Evolutionary conservation across 108 stramenopile genomes (phyloP).

Genomic region (Craspedostauros australis): DNA sequence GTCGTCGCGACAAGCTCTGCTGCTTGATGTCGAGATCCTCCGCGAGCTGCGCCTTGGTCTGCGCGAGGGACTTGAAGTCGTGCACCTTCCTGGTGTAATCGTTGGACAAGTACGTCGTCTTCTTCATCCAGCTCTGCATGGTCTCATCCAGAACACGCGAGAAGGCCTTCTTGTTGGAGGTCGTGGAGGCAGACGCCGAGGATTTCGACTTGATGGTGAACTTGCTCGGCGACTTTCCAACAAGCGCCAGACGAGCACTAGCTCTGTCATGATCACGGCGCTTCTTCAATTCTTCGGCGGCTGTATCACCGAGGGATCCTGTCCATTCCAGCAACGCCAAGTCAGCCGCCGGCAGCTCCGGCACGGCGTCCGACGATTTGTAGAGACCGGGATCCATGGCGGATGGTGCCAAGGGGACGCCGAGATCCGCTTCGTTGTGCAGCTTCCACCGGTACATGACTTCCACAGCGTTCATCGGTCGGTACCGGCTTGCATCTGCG

Average conservation of each 20-base stretch:
- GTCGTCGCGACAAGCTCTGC: slow-evolving; percentile 25
- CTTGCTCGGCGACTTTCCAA: slow-evolving; percentile 35
- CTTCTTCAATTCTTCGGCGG: slow-evolving; percentile 58
- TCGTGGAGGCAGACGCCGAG: not conserved
- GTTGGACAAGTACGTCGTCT: slow-evolving; percentile 84
- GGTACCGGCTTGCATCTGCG: slow-evolving; percentile 59
- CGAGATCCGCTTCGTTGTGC: slow-evolving; percentile 62
- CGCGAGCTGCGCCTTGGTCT: slow-evolving; percentile 49
- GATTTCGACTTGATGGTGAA: slow-evolving; percentile 11
- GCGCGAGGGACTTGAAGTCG: slow-evolving; percentile 77
- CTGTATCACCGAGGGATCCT: slow-evolving; percentile 67
- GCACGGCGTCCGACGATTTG: slow-evolving; percentile 4
- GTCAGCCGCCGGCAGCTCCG: slow-evolving; percentile 57
- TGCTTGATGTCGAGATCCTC: slow-evolving; percentile 42
- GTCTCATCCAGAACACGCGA: slow-evolving; percentile 77
- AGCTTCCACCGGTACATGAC: slow-evolving; percentile 73
- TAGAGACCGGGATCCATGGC: slow-evolving; percentile 79
- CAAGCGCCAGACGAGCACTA: slow-evolving; percentile 54
- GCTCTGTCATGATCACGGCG: slow-evolving; percentile 58
- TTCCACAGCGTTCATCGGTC: slow-evolving; percentile 72
- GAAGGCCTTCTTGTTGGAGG: slow-evolving; percentile 46
- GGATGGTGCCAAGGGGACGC: slow-evolving; percentile 68
- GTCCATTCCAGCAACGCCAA: slow-evolving; percentile 73
- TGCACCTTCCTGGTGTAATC: slow-evolving; percentile 72
- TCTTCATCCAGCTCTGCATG: slow-evolving; percentile 82